Percentiles rank a stretch among this genome's conserved stretches.
These are phyloP conservation scores for Sistotremastrum niveocremeum DNA, from an alignment of 768 basidiomycete species.

Conservation along the genomic window DNA sequence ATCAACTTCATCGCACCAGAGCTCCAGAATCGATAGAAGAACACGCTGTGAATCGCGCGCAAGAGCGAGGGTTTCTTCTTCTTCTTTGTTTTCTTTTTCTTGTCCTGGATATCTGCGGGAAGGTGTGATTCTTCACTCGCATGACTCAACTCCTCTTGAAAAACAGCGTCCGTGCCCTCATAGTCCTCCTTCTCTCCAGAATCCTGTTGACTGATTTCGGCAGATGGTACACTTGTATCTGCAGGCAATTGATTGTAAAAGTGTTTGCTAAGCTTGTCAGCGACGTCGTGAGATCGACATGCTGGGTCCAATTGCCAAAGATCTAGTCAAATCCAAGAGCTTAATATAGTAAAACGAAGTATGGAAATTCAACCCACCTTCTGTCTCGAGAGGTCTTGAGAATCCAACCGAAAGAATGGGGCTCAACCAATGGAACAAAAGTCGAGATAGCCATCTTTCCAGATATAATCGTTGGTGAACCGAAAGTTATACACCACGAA, in stretches of 20 bases:
- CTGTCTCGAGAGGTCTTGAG: slow-evolving; percentile 10
- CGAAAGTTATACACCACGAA: not conserved
- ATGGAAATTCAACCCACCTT: slow-evolving; percentile 5
- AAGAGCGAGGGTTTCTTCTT: not conserved
- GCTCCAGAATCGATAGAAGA: not conserved
- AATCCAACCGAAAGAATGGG: slow-evolving; percentile 14
- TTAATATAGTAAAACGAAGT: no score
- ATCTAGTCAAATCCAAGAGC: no score
- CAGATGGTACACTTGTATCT: no score
- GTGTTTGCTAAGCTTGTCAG: not conserved
- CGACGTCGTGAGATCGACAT: not conserved
- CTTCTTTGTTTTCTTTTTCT: no score
- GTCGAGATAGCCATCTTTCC: slow-evolving; percentile 5
- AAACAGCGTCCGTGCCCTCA: no score
- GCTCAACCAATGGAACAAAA: slow-evolving; percentile 10
- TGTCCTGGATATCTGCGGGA: no score
- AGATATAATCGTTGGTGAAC: not conserved
- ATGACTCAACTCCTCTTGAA: no score
- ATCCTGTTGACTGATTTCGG: no score
- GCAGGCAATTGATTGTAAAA: not conserved
- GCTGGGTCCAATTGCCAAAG: not conserved
- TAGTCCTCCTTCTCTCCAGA: no score
- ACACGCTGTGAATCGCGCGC: not conserved
- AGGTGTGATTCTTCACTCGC: no score
- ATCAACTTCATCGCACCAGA: slow-evolving; percentile 32